phyloP scores from a whole-genome alignment of 305 asterid species.

The Fraxinus dipetala region DNA sequence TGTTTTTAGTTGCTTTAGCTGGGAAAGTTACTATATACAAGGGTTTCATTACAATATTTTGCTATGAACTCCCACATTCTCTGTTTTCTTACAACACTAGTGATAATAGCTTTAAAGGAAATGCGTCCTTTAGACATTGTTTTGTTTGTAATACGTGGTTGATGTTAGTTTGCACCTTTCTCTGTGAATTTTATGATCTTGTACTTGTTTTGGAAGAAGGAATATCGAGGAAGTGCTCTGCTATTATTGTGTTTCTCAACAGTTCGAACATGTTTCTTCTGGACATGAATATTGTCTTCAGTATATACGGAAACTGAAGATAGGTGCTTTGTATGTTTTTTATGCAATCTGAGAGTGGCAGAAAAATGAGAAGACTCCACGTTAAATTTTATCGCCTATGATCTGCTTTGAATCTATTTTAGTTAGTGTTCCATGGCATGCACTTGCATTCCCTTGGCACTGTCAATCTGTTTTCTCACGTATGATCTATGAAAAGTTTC shows the following conservation, averaged over 20 bases:
- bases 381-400: background rate
- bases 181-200: background rate
- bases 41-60: background rate
- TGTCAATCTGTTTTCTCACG: background rate
- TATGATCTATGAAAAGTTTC: conserved; percentile 6
- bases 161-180: background rate
- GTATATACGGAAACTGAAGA: background rate
- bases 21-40: background rate
- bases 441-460: background rate
- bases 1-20: background rate
- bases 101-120: background rate
- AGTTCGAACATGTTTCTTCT: background rate
- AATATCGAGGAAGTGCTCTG: background rate
- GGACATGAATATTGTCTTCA: background rate
- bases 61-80: background rate
- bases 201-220: background rate
- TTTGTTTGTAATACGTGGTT: background rate
- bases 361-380: background rate
- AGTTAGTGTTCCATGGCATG: background rate
- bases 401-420: background rate
- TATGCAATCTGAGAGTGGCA: background rate
- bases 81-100: background rate
- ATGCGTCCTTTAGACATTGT: background rate
- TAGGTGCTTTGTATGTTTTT: background rate
- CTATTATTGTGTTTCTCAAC: background rate